Evolutionary conservation across 768 basidiomycete genomes (phyloP).

Genomic region (Termitomyces sp.): DNA sequence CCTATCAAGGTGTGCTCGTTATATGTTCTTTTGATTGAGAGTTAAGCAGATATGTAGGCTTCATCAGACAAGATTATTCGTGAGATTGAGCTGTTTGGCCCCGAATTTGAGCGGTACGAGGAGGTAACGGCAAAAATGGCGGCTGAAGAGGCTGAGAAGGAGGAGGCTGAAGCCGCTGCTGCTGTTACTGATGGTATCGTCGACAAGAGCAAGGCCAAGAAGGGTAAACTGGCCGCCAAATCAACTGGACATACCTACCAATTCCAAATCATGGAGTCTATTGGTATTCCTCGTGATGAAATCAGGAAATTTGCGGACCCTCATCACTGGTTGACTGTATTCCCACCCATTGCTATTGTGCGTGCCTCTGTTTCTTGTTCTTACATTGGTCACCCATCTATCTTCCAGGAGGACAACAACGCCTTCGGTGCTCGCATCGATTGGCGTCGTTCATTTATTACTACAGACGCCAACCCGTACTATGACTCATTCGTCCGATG

Average conservation of each 20-base stretch:
- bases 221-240: constrained; percentile 92
- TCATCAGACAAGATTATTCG: constrained; percentile 97
- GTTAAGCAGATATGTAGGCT: constrained; percentile 44
- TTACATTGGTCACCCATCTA: neutral
- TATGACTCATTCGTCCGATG: constrained; percentile 96
- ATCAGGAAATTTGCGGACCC: constrained; percentile 98
- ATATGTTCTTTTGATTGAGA: neutral
- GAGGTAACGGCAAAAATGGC: constrained; percentile 38
- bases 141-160: constrained; percentile 40
- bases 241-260: constrained; percentile 93
- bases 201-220: constrained; percentile 79
- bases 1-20: constrained; percentile 84
- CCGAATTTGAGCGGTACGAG: constrained; percentile 74
- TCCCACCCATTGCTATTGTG: constrained; percentile 84
- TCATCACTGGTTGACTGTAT: constrained; percentile 87
- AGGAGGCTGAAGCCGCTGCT: constrained; percentile 28
- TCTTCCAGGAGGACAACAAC: constrained; percentile 56
- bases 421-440: constrained; percentile 93
- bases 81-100: constrained; percentile 94
- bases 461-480: constrained; percentile 94
- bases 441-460: constrained; percentile 93
- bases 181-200: constrained; percentile 36
- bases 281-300: constrained; percentile 80
- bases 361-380: neutral
- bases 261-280: constrained; percentile 98